Base-by-base conservation (phyloP, 495 filamentous ascomycete species). In the Aspergillus taichungensis region DNA sequence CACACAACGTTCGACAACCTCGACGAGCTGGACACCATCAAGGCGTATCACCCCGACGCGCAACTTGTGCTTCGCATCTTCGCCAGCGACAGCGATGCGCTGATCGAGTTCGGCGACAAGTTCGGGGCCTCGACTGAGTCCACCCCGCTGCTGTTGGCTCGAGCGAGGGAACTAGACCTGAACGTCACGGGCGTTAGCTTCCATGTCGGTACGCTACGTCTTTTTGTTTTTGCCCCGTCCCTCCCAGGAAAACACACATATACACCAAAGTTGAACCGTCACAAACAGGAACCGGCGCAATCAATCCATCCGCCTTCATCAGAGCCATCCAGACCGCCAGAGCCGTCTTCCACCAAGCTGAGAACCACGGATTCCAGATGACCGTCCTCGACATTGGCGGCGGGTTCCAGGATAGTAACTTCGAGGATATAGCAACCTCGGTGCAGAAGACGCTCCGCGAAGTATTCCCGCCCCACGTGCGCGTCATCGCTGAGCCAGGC, bases 1-100 rank as follows among this genome's bases (percentile, higher is more conserved):
- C 45, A 46, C 4, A 66, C 62, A 9, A 64, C 59, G 1, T 68
- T 66, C 31, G 64, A 68, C 24, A 66, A 62, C 34, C 18, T 56
- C 9, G 64, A 68, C 29, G 64, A 68, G 37, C 34, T 68, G 11
- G 46, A 64, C 28, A 60, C 47, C 28, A 63, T 68, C 31, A 60
- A 56, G 33, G 12, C 10, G 3, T 32, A 57, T 32, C 49, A 48
- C 38, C 64, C 61, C 0, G 40, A 61, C 10, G 48, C 54, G 1
- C 40, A 56, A 35, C 47, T 68, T 2, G 34, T 64, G 3, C 44
- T 68, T 10, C 59, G 64, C 0, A 61, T 68, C 8, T 55, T 56
- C 37, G 59, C 57, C 0, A 53, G 57, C 12, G 59, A 63, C 39
- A 49, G 56, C 12, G 37, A 39, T 11, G 59, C 61, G 4, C 30